A percentile compares a stretch with the other conserved stretches of the same genome.
Evolutionary conservation across 176 grass and related monocot genomes (phyloP).

Genomic region (Triticum timopheevii): DNA sequence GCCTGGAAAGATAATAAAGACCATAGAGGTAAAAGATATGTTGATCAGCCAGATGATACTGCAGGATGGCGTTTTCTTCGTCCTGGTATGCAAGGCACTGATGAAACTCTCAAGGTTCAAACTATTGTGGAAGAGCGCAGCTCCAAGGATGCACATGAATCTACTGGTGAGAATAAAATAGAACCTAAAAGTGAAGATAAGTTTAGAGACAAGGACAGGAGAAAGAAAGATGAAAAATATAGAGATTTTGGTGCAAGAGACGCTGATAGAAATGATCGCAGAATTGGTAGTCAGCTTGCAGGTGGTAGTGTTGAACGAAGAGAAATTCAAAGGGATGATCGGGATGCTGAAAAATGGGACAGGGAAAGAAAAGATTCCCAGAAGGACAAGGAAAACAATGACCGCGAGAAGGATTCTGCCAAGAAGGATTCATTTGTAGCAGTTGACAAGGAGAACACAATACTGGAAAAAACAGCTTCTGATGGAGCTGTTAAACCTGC

Average conservation of each 20-base stretch:
- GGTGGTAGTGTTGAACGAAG: slow-evolving; percentile 47
- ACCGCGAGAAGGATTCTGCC: slow-evolving; percentile 60
- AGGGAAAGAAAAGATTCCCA: slow-evolving; percentile 59
- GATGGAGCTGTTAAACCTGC: slow-evolving; percentile 48
- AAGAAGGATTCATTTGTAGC: slow-evolving; percentile 49
- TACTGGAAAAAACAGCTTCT: slow-evolving; percentile 48
- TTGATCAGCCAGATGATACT: slow-evolving; percentile 41
- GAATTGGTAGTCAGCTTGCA: slow-evolving; percentile 39
- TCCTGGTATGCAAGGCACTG: slow-evolving; percentile 46
- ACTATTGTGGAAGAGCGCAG: slow-evolving; percentile 28
- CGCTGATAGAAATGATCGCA: slow-evolving; percentile 60
- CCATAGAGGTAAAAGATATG: slow-evolving; percentile 55
- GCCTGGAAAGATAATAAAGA: slow-evolving; percentile 69
- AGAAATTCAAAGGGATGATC: slow-evolving; percentile 73
- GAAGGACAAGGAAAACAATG: slow-evolving; percentile 62
- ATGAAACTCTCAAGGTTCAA: slow-evolving; percentile 52
- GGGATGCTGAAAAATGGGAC: slow-evolving; percentile 67
- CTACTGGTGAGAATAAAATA: slow-evolving; percentile 61
- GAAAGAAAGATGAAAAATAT: slow-evolving; percentile 64
- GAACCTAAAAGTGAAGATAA: slow-evolving; percentile 64
- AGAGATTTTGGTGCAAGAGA: slow-evolving; percentile 58
- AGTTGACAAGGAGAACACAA: slow-evolving; percentile 49
- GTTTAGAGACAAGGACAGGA: slow-evolving; percentile 65
- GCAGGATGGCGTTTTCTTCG: slow-evolving; percentile 46
- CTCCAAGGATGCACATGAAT: slow-evolving; percentile 53